These are phyloP conservation scores for Colletotrichum somersetense DNA, from an alignment of 2,329 filamentous ascomycete species.

Conservation along the genomic window DNA sequence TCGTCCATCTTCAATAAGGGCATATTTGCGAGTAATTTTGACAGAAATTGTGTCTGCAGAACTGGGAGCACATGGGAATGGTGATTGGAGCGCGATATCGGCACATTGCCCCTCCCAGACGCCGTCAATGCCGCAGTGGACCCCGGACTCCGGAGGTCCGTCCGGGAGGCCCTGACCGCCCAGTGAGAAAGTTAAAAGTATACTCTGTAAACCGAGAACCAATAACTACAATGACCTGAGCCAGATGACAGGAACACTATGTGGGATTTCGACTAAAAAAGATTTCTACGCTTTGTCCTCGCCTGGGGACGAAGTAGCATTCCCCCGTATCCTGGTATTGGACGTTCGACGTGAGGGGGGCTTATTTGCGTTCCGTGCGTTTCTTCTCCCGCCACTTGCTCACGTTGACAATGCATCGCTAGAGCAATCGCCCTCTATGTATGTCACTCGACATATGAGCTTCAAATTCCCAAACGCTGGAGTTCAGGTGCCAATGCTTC, in stretches of 20 bases:
- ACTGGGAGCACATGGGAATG: not conserved
- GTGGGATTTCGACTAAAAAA: too few relatives aligned
- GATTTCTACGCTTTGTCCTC: not conserved
- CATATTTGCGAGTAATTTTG: not conserved
- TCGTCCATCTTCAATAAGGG: not conserved
- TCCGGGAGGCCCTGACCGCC: not conserved
- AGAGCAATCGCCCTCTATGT: not conserved
- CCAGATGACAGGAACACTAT: not conserved
- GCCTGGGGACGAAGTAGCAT: not conserved
- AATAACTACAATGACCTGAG: not conserved
- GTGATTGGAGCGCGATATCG: not conserved
- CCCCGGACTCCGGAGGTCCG: conserved; percentile 22
- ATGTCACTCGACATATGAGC: not conserved
- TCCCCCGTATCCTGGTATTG: not conserved
- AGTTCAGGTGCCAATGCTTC: not conserved
- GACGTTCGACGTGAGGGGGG: not conserved
- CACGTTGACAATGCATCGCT: not conserved
- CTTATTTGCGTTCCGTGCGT: too few relatives aligned
- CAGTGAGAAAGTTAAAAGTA: not conserved
- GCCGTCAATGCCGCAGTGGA: conserved; percentile 2
- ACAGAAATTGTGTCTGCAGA: not conserved
- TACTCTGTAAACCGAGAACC: too few relatives aligned
- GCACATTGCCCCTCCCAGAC: not conserved
- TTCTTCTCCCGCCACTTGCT: not conserved
- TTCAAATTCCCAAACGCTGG: not conserved